These are phyloP conservation scores for Cinchona pubescens DNA, from an alignment of 257 asterid genomes.

Conservation along the genomic window DNA sequence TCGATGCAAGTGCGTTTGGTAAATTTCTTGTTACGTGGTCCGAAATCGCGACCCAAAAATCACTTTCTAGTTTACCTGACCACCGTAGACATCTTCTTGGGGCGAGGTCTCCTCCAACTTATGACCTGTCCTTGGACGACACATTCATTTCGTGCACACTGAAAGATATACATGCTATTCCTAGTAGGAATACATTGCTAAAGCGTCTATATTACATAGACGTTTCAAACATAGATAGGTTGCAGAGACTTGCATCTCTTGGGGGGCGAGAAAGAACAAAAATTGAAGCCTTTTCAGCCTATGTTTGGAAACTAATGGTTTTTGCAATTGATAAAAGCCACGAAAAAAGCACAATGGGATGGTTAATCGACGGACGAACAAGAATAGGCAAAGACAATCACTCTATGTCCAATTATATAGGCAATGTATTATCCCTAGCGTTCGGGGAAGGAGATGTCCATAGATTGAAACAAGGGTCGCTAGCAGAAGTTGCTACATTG, in stretches of 20 bases:
- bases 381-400: constrained; percentile 22
- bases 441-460: constrained; percentile 32
- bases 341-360: constrained; percentile 47
- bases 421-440: constrained; percentile 46
- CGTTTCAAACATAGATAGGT: constrained; percentile 25
- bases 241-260: constrained; percentile 34
- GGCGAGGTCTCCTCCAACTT: constrained; percentile 38
- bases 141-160: constrained; percentile 51
- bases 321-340: constrained; percentile 27
- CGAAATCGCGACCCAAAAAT: constrained; percentile 34
- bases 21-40: constrained; percentile 53
- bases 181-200: constrained; percentile 28
- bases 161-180: constrained; percentile 37
- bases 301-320: constrained; percentile 54
- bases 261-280: constrained; percentile 40
- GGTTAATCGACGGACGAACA: constrained; percentile 54
- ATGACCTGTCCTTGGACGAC: constrained; percentile 41
- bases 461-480: constrained; percentile 26
- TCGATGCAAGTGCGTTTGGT: constrained; percentile 50
- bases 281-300: constrained; percentile 55
- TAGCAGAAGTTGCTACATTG: constrained; percentile 31
- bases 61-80: constrained; percentile 37
- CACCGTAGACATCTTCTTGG: constrained; percentile 40
- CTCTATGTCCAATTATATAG: constrained; percentile 42
- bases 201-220: constrained; percentile 46